Evolutionary conservation across 441 rosid species (phyloP).

Genomic region (Flueggea neowawraea): DNA sequence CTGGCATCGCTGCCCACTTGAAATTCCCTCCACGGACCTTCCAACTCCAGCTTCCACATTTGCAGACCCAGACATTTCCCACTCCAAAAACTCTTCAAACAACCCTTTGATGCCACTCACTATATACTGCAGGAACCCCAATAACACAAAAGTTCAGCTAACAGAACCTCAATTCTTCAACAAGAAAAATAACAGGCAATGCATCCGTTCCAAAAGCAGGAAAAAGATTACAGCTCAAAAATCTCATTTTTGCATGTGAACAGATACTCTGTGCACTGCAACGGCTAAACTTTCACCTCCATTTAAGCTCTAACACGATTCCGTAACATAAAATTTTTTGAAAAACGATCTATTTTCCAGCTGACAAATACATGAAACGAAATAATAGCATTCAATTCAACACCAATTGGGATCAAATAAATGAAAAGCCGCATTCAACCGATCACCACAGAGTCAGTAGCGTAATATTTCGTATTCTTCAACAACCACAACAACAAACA

Average conservation of each 20-base stretch:
- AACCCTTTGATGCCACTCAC: constrained; percentile 33
- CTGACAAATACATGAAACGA: not conserved
- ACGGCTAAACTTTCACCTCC: not conserved
- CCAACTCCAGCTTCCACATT: constrained; percentile 73
- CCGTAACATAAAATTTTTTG: not conserved
- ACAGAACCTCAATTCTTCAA: not conserved
- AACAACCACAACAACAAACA: constrained; percentile 7
- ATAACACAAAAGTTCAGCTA: constrained; percentile 11
- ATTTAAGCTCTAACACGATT: no score
- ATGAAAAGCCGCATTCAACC: not conserved
- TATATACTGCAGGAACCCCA: constrained; percentile 14
- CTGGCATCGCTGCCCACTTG: constrained; percentile 57
- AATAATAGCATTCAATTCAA: not conserved
- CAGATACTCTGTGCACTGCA: not conserved
- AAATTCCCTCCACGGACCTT: constrained; percentile 60
- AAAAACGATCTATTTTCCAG: not conserved
- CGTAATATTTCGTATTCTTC: not conserved
- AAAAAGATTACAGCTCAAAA: not conserved
- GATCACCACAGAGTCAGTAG: not conserved
- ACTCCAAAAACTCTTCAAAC: constrained; percentile 29
- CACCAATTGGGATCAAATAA: constrained; percentile 4
- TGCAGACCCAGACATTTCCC: constrained; percentile 67
- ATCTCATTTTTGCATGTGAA: constrained; percentile 4
- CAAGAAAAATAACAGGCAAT: no score
- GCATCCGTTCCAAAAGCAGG: no score